Base-by-base conservation (phyloP, 1,284 basidiomycete genomes). In the Ustilago shanxiensis region DNA sequence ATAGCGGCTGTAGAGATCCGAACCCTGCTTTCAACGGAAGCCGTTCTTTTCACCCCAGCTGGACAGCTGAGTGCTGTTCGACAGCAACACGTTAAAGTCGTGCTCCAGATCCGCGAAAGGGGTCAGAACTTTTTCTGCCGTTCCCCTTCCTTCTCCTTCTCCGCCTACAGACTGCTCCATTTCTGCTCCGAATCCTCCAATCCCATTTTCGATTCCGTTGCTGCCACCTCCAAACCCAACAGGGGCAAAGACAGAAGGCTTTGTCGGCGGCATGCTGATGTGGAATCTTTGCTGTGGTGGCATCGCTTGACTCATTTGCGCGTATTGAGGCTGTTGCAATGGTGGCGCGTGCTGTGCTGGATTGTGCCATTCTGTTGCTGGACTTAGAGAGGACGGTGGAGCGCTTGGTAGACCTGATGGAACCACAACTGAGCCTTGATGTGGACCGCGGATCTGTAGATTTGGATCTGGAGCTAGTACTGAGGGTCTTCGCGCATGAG, bases 1-100 rank as follows among this genome's bases (percentile, higher is more conserved):
- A n/a, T n/a, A n/a, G n/a, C n/a, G n/a, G n/a, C n/a, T n/a, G n/a
- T n/a, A n/a, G n/a, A n/a, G n/a, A n/a, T n/a, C n/a, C n/a, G n/a
- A n/a, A n/a, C n/a, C n/a, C n/a, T n/a, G n/a, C n/a, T n/a, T 11
- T 11, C 31, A 44, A 44, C 5, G 9, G 41, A 7, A 44, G 41
- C 45, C 11, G n/a, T 24, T 18, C 9, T 45, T 45, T 2, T 28
- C 52, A 22, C 14, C 49, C 22, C 14, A 50, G 22, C 54, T n/a
- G 37, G 28, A 47, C 37, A 65, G 35, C 45, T 55, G 66, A 9
- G 53, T 59, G 28, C 62, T 52, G 10, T 62, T 61, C 18, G 53
- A 61, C 31, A 71, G 55, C 50, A 71, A 31, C 16, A 53, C 55
- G 16, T 71, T 65, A n/a, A 71, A 55, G 28, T 66, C 68, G 24